Base-by-base conservation (phyloP, 176 grass and related monocot genomes). In the Oryza glumipatula region DNA sequence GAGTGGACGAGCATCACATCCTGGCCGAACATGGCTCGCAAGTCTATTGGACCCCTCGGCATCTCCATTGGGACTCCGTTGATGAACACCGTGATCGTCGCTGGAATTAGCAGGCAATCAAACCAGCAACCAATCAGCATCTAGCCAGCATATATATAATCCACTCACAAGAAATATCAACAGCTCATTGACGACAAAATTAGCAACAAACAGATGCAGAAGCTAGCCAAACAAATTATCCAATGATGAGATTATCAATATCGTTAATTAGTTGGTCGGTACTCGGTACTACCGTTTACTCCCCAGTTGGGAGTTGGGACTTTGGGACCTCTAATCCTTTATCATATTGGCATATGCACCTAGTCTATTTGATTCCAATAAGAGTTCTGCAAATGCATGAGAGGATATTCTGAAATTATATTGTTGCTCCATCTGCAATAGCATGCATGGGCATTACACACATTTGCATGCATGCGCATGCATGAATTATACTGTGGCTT, bases 41-140 rank as follows among this genome's bases (percentile, higher is more conserved):
- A 72, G 89, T 98, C 74, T 74, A 98, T 92, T 48, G 89, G 85
- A 82, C 93, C 91, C 63, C 93, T 90, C 7, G 96, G 91, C 78
- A 98, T 87, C 63, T 98, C 96, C 87, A 84, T 86, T 51, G 93
- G 54, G 32, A 93, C 82, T 72, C 96, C 96, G 63, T 98, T 98
- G 69, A 98, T 95, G 91, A 95, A 95, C 87, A 98, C 96, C 78
- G 91, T 98, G 88, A 98, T 95, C 47, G 85, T 95, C 85, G 88
- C 95, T 98, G 82, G 80, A 87, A 87, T 90, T 90, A 68, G 60
- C 76, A 91, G 39, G 4, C 79, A 85, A 82, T 69, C 48, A 85
- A 85, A 41, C 67, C 77, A 72, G 46, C 73, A 67, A 72, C 82
- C 82, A 85, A 21, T 88, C 73, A 76, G 33, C 65, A 79, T 45